Percentiles rank a stretch among this genome's conserved stretches.
These are phyloP conservation scores for Evernia prunastri DNA, from an alignment of 495 filamentous ascomycete species.

Conservation along the genomic window DNA sequence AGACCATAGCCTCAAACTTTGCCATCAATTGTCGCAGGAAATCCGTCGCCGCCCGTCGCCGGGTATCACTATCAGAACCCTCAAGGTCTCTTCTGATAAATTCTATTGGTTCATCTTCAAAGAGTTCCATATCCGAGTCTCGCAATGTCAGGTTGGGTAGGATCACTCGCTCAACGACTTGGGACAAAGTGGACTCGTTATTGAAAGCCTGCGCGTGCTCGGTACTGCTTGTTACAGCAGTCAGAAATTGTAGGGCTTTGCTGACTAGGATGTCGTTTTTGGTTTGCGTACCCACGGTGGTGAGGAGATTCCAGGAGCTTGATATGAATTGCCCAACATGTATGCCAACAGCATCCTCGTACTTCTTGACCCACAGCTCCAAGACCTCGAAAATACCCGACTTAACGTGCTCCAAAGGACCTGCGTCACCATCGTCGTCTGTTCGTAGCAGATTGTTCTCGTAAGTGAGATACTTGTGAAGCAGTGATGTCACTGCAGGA, in stretches of 20 bases:
- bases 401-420: conserved; percentile 75
- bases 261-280: conserved; percentile 96
- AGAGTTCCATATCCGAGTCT: conserved; percentile 88
- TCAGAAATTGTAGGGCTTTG: conserved; percentile 88
- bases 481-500: conserved; percentile 59
- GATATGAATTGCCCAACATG: conserved; percentile 75
- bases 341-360: conserved; percentile 79
- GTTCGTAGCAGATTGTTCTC: conserved; percentile 74
- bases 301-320: conserved; percentile 85
- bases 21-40: conserved; percentile 82
- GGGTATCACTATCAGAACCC: conserved; percentile 89
- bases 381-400: conserved; percentile 87
- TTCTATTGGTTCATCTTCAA: conserved; percentile 98
- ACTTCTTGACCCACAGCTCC: conserved; percentile 84
- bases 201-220: conserved; percentile 82
- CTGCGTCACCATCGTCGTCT: conserved; percentile 80
- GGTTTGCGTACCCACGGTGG: conserved; percentile 73
- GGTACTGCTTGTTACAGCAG: conserved; percentile 68
- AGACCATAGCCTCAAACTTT: conserved; percentile 79
- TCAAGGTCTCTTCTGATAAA: conserved; percentile 95
- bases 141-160: conserved; percentile 85
- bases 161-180: conserved; percentile 91
- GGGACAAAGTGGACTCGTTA: conserved; percentile 60
- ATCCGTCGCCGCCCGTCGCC: conserved; percentile 85
- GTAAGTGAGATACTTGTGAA: conserved; percentile 91